phyloP scores from a whole-genome alignment of 1,139 yeast genomes.

The Hemisphaericaspora lyxosophila region DNA sequence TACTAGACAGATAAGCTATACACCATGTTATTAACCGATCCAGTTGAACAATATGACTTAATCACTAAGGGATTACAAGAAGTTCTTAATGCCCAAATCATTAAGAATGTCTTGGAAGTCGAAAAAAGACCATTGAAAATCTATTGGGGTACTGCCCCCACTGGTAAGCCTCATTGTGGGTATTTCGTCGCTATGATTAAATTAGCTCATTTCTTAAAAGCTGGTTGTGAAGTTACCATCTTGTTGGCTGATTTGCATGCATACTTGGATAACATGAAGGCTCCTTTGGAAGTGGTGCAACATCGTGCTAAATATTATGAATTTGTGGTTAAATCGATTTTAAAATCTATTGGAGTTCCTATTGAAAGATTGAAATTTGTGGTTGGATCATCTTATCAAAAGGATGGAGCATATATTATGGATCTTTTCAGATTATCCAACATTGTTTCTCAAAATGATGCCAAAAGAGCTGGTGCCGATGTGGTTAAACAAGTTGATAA shows the following conservation, averaged over 20 bases:
- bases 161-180: conserved; percentile 98
- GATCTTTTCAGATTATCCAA: conserved; percentile 86
- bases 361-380: conserved; percentile 83
- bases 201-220: conserved; percentile 89
- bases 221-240: conserved; percentile 93
- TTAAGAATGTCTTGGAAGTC: conserved; percentile 77
- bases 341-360: conserved; percentile 85
- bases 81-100: conserved; percentile 83
- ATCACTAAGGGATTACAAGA: conserved; percentile 90
- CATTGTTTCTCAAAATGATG: conserved; percentile 87
- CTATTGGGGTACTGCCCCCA: conserved; percentile 86
- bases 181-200: conserved; percentile 98
- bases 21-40: conserved; percentile 18
- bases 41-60: conserved; percentile 69
- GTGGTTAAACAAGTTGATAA: conserved; percentile 97
- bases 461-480: conserved; percentile 99
- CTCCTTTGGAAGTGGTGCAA: conserved; percentile 87
- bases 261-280: conserved; percentile 96
- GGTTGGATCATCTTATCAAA: conserved; percentile 86
- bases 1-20: conserved; percentile 16
- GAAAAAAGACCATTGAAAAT: conserved; percentile 79
- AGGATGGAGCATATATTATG: conserved; percentile 73
- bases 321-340: conserved; percentile 74
- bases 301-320: conserved; percentile 91
- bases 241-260: conserved; percentile 97